Evolutionary conservation across 768 basidiomycete genomes (phyloP).

Genomic region (Daedaleopsis sinensis): DNA sequence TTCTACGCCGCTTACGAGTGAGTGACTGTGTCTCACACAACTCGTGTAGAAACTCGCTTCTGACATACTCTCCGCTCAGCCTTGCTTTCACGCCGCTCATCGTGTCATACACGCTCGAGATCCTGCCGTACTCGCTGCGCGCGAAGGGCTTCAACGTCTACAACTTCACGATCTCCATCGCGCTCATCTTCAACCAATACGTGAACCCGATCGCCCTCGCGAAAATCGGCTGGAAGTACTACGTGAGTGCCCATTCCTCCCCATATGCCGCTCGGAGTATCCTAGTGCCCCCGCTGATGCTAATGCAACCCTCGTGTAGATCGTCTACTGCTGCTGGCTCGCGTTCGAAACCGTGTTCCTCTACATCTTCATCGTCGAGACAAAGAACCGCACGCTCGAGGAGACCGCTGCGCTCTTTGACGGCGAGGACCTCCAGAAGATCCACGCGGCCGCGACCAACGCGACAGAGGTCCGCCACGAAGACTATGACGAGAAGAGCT

Average conservation of each 20-base stretch:
- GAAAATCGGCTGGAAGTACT: conserved; percentile 74
- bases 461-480: conserved; percentile 19
- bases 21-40: conserved; percentile 24
- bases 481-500: conserved; percentile 26
- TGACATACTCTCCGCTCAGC: conserved; percentile 31
- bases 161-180: conserved; percentile 75
- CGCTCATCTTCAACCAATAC: conserved; percentile 90
- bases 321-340: conserved; percentile 61
- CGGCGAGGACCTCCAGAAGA: conserved; percentile 51
- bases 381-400: conserved; percentile 72
- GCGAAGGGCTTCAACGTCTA: conserved; percentile 87
- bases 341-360: conserved; percentile 64
- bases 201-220: conserved; percentile 81
- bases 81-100: conserved; percentile 86
- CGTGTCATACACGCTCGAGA: conserved; percentile 87
- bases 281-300: too few relatives aligned
- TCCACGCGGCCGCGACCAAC: conserved; percentile 6
- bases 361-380: conserved; percentile 73
- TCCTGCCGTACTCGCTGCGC: conserved; percentile 80
- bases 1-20: conserved; percentile 80
- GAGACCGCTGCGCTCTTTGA: conserved; percentile 85
- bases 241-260: conserved; percentile 42
- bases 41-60: not conserved
- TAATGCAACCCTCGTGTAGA: too few relatives aligned
- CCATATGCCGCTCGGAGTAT: not conserved